Conservation (phyloP, 2,329 filamentous ascomycete genomes). For the Aspergillus floridensis region DNA sequence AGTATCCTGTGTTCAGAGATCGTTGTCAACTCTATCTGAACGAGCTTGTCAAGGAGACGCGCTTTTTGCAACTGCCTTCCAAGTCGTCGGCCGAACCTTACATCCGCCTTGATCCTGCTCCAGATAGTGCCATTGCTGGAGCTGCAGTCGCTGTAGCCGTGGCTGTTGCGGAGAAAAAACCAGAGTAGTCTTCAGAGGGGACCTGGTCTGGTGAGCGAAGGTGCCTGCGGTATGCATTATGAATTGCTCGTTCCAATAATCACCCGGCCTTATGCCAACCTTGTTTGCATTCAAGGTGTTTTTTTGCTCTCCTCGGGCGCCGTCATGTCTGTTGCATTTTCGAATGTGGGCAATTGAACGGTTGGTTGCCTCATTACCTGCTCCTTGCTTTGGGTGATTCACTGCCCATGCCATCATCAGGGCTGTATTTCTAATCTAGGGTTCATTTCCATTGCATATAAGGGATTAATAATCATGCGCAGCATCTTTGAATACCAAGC, state of each 20-base stretch:
- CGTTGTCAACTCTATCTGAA: conserved; percentile 46
- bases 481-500: conserved; percentile 10
- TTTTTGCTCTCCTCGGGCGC: neutral
- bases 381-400: neutral
- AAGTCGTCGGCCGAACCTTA: conserved; percentile 20
- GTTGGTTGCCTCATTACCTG: neutral
- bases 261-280: neutral
- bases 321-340: neutral
- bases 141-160: conserved; percentile 49
- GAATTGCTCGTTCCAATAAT: neutral
- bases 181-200: neutral
- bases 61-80: conserved; percentile 7
- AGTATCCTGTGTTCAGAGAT: conserved; percentile 49
- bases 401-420: neutral
- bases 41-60: conserved; percentile 36
- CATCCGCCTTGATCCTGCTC: conserved; percentile 42
- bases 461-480: conserved; percentile 3
- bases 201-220: neutral
- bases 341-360: neutral
- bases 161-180: conserved; percentile 33
- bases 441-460: conserved; percentile 17
- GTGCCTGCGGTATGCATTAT: neutral
- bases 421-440: conserved; percentile 1
- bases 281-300: conserved; percentile 9
- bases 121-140: conserved; percentile 47